A percentile compares a stretch with the other conserved stretches of the same genome.
These are phyloP conservation scores for Dryas drummondii DNA, from an alignment of 306 rosid species.

Conservation along the genomic window DNA sequence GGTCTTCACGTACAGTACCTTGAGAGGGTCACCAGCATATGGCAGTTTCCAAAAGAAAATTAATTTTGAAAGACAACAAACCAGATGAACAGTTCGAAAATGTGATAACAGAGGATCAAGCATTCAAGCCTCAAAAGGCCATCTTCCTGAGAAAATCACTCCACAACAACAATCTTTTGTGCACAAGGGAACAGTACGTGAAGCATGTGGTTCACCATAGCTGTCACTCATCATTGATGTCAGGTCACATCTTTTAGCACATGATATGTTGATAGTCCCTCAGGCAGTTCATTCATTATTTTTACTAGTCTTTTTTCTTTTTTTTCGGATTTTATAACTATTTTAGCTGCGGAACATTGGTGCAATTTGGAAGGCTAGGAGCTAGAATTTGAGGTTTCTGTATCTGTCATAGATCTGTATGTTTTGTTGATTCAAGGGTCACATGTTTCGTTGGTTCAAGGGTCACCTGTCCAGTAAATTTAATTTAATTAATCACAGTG, in stretches of 20 bases:
- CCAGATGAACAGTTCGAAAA: conserved; percentile 19
- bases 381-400: neutral
- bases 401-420: neutral
- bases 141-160: conserved; percentile 20
- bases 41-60: conserved; percentile 30
- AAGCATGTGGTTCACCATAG: conserved; percentile 43
- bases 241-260: conserved; percentile 35
- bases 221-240: conserved; percentile 32
- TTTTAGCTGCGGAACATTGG: neutral
- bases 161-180: conserved; percentile 23
- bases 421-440: neutral
- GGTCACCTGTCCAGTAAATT: neutral
- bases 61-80: conserved; percentile 26
- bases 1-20: conserved; percentile 14
- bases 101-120: conserved; percentile 10
- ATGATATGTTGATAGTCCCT: conserved; percentile 2
- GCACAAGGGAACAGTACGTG: conserved; percentile 41
- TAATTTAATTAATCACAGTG: no score
- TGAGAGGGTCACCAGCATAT: conserved; percentile 12
- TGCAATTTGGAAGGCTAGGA: neutral
- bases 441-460: neutral
- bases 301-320: no score
- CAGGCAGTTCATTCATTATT: neutral
- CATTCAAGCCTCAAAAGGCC: conserved; percentile 32
- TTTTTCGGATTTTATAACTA: neutral